Conservation (phyloP, 257 asterid genomes). For the Nicotiana tomentosiformis region DNA sequence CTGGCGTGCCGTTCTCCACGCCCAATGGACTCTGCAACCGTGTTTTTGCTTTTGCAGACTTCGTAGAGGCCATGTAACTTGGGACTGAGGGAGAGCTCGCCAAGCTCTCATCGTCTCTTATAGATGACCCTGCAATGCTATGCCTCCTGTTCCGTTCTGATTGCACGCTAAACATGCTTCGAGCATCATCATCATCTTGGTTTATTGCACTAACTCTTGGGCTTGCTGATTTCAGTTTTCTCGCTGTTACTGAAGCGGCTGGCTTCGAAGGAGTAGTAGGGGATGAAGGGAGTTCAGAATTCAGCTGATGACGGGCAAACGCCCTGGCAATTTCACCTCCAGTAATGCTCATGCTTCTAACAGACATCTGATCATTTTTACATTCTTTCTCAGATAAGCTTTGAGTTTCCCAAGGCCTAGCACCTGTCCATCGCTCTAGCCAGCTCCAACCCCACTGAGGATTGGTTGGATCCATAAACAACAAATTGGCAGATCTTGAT, state of each 20-base stretch:
- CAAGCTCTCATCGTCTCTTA: conserved; percentile 87
- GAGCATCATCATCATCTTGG: conserved; percentile 86
- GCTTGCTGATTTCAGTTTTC: conserved; percentile 59
- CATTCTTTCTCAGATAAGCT: conserved; percentile 43
- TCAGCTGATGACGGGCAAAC: conserved; percentile 83
- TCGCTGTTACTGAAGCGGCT: conserved; percentile 25
- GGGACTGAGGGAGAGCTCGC: conserved; percentile 71
- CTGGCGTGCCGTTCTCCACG: conserved; percentile 46
- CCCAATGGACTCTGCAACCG: conserved; percentile 61
- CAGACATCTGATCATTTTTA: conserved; percentile 33
- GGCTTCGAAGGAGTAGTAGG: conserved; percentile 40
- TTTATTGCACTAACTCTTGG: conserved; percentile 44
- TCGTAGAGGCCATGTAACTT: conserved; percentile 80
- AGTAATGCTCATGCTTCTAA: conserved; percentile 34
- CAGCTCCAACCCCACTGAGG: conserved; percentile 99
- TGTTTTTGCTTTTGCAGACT: conserved; percentile 79
- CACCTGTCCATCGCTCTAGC: conserved; percentile 89
- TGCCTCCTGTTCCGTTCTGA: conserved; percentile 75
- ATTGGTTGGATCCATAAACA: conserved; percentile 92
- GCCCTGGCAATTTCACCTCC: conserved; percentile 75
- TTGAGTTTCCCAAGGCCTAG: conserved; percentile 60
- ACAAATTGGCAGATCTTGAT: conserved; percentile 53
- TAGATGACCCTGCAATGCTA: conserved; percentile 70
- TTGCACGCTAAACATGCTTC: conserved; percentile 53
- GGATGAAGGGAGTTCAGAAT: conserved; percentile 53